These are phyloP conservation scores for Euphorbia corollata DNA, from an alignment of 441 rosid genomes.

Conservation along the genomic window DNA sequence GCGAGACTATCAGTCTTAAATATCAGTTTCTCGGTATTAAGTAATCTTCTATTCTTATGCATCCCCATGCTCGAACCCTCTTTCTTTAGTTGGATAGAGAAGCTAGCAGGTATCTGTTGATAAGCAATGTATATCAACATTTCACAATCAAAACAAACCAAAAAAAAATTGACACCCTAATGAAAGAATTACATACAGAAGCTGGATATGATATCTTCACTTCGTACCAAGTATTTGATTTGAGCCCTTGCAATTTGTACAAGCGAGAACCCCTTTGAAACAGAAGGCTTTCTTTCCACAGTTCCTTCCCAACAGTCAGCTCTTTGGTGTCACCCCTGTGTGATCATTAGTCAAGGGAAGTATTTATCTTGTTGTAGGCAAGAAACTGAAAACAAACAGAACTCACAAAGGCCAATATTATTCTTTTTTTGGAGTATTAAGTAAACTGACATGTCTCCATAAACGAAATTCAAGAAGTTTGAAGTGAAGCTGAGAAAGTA, in stretches of 20 bases:
- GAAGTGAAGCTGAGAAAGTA: conserved; percentile 25
- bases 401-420: background rate
- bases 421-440: background rate
- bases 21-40: conserved; percentile 71
- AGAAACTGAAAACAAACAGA: background rate
- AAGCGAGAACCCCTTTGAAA: conserved; percentile 49
- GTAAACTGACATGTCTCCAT: conserved; percentile 37
- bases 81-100: conserved; percentile 52
- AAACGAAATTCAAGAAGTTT: conserved; percentile 23
- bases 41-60: conserved; percentile 44
- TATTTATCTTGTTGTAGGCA: background rate
- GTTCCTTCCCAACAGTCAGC: conserved; percentile 59
- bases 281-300: conserved; percentile 57
- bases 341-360: conserved; percentile 6
- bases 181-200: conserved; percentile 52
- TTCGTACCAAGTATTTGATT: conserved; percentile 71
- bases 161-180: conserved; percentile 10
- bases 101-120: conserved; percentile 58
- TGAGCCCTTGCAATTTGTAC: conserved; percentile 54
- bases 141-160: conserved; percentile 14
- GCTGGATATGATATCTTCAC: conserved; percentile 98
- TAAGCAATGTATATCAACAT: background rate
- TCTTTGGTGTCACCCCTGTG: conserved; percentile 33
- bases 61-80: conserved; percentile 31
- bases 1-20: conserved; percentile 52